Evolutionary conservation across 2,329 filamentous ascomycete genomes (phyloP).

Genomic region (Alternaria sp.): DNA sequence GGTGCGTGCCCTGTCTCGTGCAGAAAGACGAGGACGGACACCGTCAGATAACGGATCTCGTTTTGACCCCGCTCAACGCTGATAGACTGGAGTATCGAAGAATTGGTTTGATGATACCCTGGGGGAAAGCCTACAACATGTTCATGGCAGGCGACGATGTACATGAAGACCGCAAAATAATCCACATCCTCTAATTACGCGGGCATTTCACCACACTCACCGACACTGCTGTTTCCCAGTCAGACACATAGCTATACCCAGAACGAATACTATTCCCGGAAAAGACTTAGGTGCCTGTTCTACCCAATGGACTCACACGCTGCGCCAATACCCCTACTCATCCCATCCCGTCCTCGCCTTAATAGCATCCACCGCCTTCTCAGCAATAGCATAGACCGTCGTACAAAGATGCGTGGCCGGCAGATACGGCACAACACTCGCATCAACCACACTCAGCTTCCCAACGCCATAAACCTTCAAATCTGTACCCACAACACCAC

Average conservation of each 20-base stretch:
- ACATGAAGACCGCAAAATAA: background rate
- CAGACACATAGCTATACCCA: too few relatives aligned
- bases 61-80: background rate
- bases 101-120: background rate
- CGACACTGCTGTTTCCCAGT: too few relatives aligned
- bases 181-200: background rate
- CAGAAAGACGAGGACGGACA: rapidly evolving
- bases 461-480: slow-evolving; percentile 27
- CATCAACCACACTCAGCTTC: slow-evolving; percentile 9
- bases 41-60: background rate
- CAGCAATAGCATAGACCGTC: slow-evolving; percentile 32
- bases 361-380: slow-evolving; percentile 23
- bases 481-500: slow-evolving; percentile 26
- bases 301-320: background rate
- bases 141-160: background rate
- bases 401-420: slow-evolving; percentile 18
- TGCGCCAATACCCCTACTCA: background rate
- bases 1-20: background rate
- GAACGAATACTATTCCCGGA: background rate
- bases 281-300: background rate
- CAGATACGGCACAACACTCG: background rate
- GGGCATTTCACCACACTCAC: rapidly evolving
- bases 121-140: too few relatives aligned
- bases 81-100: background rate
- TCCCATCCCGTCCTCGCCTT: slow-evolving; percentile 19